phyloP scores from a whole-genome alignment of 495 filamentous ascomycete species.

The Aspergillus wentii region DNA sequence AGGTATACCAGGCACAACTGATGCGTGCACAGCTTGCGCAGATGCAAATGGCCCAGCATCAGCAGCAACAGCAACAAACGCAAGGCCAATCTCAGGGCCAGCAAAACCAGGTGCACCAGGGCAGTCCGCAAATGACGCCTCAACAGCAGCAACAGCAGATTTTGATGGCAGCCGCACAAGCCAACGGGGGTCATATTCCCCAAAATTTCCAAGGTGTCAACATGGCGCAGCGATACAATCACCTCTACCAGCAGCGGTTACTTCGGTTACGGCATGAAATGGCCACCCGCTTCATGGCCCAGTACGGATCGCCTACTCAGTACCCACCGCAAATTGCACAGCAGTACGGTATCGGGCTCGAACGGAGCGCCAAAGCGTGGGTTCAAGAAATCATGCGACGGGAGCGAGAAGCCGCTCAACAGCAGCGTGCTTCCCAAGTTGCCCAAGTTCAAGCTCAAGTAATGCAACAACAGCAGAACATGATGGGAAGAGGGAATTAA shows the following conservation, averaged over 20 bases:
- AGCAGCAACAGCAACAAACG: constrained; percentile 34
- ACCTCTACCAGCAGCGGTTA: constrained; percentile 35
- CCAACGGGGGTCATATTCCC: constrained; percentile 34
- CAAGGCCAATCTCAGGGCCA: constrained; percentile 23
- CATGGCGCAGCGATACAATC: constrained; percentile 29
- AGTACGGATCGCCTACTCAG: constrained; percentile 38
- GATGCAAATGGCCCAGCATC: constrained; percentile 37
- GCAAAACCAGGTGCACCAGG: constrained; percentile 31
- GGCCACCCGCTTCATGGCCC: constrained; percentile 29
- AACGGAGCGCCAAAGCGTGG: constrained; percentile 34
- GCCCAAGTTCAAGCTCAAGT: constrained; percentile 31
- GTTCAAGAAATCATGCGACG: constrained; percentile 45
- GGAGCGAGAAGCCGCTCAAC: constrained; percentile 35
- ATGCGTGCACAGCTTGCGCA: constrained; percentile 38
- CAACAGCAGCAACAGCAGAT: constrained; percentile 39
- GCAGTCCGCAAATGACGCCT: constrained; percentile 27
- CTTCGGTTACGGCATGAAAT: constrained; percentile 34
- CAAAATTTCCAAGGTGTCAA: constrained; percentile 27
- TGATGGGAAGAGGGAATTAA: constrained; percentile 23
- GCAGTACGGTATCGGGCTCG: constrained; percentile 32
- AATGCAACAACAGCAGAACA: constrained; percentile 37
- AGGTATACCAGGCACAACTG: constrained; percentile 42
- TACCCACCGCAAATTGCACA: constrained; percentile 39
- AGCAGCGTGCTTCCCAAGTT: constrained; percentile 28
- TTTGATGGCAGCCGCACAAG: constrained; percentile 37